These are phyloP conservation scores for Metschnikowia dekortorum DNA, from an alignment of 805 yeast species.

Conservation along the genomic window DNA sequence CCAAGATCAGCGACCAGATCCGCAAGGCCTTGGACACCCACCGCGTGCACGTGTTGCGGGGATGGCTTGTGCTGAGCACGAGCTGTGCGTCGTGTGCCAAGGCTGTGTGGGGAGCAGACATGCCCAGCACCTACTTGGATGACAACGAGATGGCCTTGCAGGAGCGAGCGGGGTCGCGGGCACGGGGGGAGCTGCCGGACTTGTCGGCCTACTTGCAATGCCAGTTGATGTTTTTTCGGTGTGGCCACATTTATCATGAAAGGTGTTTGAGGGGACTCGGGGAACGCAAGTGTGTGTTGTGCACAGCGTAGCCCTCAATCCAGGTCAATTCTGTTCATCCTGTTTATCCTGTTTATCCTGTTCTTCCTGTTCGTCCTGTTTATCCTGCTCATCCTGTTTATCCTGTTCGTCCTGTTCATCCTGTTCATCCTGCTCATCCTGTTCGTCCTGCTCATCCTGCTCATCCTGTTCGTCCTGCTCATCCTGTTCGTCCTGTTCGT, in stretches of 20 bases:
- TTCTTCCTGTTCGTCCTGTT: no score
- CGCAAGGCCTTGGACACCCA: slow-evolving; percentile 43
- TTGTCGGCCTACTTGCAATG: slow-evolving; percentile 15
- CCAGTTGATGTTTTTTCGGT: slow-evolving; percentile 52
- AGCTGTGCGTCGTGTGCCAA: slow-evolving; percentile 78
- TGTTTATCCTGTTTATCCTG: no score
- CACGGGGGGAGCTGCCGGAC: slow-evolving; percentile 4
- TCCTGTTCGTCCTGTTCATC: no score
- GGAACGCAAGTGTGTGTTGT: slow-evolving; percentile 13
- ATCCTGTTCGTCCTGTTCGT: no score
- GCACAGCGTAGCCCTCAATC: not conserved
- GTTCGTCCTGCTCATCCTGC: no score
- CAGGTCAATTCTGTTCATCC: no score
- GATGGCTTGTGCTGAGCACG: slow-evolving; percentile 51
- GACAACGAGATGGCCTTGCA: slow-evolving; percentile 56
- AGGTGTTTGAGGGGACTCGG: slow-evolving; percentile 49
- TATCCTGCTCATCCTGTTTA: no score
- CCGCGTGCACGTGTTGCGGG: slow-evolving; percentile 42
- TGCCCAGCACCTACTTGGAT: slow-evolving; percentile 32
- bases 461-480: no score
- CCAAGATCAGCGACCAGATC: slow-evolving; percentile 55
- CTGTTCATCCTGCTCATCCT: no score
- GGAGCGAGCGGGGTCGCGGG: slow-evolving; percentile 23
- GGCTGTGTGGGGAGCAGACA: slow-evolving; percentile 63
- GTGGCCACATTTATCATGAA: slow-evolving; percentile 63